Conservation (phyloP, 2,329 filamentous ascomycete species). For the Helicocarpus griseus region DNA sequence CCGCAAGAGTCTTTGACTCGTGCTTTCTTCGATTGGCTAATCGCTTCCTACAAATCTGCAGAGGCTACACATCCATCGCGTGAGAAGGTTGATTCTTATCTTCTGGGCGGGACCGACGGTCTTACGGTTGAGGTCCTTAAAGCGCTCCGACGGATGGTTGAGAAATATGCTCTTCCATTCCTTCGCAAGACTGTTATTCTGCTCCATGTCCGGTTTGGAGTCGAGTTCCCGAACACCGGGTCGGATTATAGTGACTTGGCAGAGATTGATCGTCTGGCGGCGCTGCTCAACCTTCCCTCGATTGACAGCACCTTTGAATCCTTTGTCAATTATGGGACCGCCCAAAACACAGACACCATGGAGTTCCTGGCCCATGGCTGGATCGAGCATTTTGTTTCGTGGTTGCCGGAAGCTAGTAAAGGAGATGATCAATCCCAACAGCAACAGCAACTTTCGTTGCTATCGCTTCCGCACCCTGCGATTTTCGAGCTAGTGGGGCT, state of each 20-base stretch:
- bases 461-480: slow-evolving; percentile 64
- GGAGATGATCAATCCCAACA: not conserved
- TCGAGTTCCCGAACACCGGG: slow-evolving; percentile 69
- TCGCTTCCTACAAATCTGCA: slow-evolving; percentile 14
- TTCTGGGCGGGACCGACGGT: slow-evolving; percentile 23
- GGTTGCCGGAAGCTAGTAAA: slow-evolving; percentile 18
- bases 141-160: slow-evolving; percentile 39
- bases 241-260: slow-evolving; percentile 38
- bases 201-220: slow-evolving; percentile 76
- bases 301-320: slow-evolving; percentile 68
- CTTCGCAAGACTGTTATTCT: slow-evolving; percentile 76
- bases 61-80: not conserved
- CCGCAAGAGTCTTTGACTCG: slow-evolving; percentile 21
- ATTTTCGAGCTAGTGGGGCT: slow-evolving; percentile 92
- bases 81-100: not conserved
- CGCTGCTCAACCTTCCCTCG: slow-evolving; percentile 63
- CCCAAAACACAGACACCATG: slow-evolving; percentile 31
- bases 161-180: slow-evolving; percentile 82
- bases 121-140: slow-evolving; percentile 16
- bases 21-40: slow-evolving; percentile 30
- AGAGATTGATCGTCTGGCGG: slow-evolving; percentile 73
- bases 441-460: slow-evolving; percentile 19
- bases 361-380: slow-evolving; percentile 54
- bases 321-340: slow-evolving; percentile 34
- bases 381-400: slow-evolving; percentile 48